phyloP scores from a whole-genome alignment of 345 rosid species.

The Lepidium aucheri region DNA sequence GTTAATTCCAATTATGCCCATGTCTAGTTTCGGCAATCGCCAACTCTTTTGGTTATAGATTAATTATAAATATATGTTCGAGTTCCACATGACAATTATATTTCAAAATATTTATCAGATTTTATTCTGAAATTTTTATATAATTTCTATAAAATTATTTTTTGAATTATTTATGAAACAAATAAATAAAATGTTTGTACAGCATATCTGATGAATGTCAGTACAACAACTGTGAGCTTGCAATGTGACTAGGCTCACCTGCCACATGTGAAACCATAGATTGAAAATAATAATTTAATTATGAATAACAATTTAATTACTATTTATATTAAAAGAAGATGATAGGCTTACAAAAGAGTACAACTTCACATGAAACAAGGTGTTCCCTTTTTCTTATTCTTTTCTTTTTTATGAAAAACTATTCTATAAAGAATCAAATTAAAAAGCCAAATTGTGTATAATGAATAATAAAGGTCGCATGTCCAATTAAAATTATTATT shows the following conservation, averaged over 20 bases:
- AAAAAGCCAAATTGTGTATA: neutral
- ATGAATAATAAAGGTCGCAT: neutral
- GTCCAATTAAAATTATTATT: neutral
- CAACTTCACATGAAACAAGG: constrained; percentile 21
- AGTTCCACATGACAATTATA: neutral
- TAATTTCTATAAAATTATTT: neutral
- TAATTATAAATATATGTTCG: neutral
- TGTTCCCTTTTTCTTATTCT: neutral
- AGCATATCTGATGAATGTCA: neutral
- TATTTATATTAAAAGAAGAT: neutral
- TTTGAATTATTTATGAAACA: neutral
- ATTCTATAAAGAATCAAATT: neutral
- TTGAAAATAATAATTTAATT: neutral
- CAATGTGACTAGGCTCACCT: constrained; percentile 16
- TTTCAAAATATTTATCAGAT: neutral
- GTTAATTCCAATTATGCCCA: too few relatives aligned
- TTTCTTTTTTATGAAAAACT: neutral
- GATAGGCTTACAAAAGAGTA: neutral
- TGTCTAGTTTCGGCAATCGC: too few relatives aligned
- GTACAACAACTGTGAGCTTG: constrained; percentile 14
- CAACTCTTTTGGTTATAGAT: neutral
- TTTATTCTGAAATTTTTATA: neutral
- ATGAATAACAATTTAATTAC: too few relatives aligned
- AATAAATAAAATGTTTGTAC: too few relatives aligned
- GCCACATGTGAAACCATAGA: constrained; percentile 14